Percentiles rank a stretch among this genome's conserved stretches.
phyloP scores from a whole-genome alignment of 2,329 filamentous ascomycete genomes.

The Orbilia blumenaviensis region DNA sequence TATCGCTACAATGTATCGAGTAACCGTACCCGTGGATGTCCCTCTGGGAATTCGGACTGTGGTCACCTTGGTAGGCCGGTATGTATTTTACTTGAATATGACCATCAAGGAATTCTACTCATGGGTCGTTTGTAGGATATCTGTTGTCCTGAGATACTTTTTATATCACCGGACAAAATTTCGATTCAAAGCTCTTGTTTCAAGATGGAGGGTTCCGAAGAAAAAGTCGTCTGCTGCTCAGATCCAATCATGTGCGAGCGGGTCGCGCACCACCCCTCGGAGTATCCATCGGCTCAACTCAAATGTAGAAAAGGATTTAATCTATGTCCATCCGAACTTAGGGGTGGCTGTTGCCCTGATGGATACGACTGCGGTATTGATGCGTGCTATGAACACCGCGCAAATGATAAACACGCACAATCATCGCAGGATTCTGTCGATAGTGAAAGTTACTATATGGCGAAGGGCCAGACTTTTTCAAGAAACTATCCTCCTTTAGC shows the following conservation, averaged over 20 bases:
- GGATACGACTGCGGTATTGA: slow-evolving; percentile 4
- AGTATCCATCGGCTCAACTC: neutral
- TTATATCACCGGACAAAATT: slow-evolving; percentile 21
- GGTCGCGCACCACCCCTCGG: slow-evolving; percentile 1
- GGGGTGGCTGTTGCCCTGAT: slow-evolving; percentile 39
- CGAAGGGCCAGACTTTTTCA: too few species aligned
- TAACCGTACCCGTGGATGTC: neutral
- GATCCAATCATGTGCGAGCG: slow-evolving; percentile 28
- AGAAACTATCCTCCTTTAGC: too few species aligned
- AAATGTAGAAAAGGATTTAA: slow-evolving; percentile 1
- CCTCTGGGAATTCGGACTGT: slow-evolving; percentile 15
- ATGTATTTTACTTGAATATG: neutral
- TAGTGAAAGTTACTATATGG: too few species aligned
- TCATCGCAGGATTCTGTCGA: too few species aligned
- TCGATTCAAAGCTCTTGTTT: slow-evolving; percentile 37
- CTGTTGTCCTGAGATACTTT: slow-evolving; percentile 38
- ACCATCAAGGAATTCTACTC: neutral
- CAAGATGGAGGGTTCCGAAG: neutral
- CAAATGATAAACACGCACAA: neutral
- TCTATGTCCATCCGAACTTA: slow-evolving; percentile 10
- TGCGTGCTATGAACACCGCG: neutral
- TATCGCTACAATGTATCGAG: neutral
- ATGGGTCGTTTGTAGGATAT: neutral
- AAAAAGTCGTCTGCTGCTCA: slow-evolving; percentile 28
- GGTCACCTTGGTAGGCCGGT: slow-evolving; percentile 14